Evolutionary conservation across 805 yeast genomes (phyloP).

Genomic region (Starmerella sp.): DNA sequence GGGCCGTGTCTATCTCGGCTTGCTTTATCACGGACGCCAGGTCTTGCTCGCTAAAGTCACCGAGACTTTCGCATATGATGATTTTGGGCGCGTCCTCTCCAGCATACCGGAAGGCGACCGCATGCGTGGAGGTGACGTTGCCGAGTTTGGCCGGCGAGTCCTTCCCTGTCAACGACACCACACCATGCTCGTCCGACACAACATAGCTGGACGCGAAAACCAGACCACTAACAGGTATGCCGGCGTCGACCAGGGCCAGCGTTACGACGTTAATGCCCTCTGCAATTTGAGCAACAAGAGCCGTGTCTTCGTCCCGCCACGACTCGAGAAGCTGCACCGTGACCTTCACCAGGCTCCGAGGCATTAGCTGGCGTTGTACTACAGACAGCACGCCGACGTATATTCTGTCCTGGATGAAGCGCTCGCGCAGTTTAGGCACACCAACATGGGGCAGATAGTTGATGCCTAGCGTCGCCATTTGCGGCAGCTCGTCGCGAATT

Average conservation of each 20-base stretch:
- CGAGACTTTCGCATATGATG: conserved; percentile 61
- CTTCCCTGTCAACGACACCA: conserved; percentile 37
- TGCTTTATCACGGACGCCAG: conserved; percentile 42
- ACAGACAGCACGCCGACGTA: conserved; percentile 49
- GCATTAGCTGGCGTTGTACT: conserved; percentile 53
- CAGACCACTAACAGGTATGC: conserved; percentile 54
- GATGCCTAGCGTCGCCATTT: conserved; percentile 64
- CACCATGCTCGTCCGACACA: conserved; percentile 22
- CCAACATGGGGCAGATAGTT: conserved; percentile 71
- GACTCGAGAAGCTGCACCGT: conserved; percentile 53
- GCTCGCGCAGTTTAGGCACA: conserved; percentile 60
- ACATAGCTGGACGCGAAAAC: conserved; percentile 48
- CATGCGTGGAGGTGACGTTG: conserved; percentile 47
- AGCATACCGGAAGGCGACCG: conserved; percentile 47
- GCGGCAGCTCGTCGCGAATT: conserved; percentile 73
- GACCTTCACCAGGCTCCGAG: conserved; percentile 66
- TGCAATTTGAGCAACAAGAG: conserved; percentile 42
- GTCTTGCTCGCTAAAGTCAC: conserved; percentile 50
- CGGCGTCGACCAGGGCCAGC: conserved; percentile 71
- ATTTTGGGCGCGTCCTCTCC: conserved; percentile 42
- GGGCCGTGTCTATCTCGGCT: conserved; percentile 32
- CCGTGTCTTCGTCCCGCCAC: conserved; percentile 28
- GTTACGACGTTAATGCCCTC: conserved; percentile 63
- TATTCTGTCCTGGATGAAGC: conserved; percentile 59
- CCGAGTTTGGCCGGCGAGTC: conserved; percentile 22